Evolutionary conservation across 352 stramenopile species (phyloP).

Genomic region (Elongisporangium senticosum): DNA sequence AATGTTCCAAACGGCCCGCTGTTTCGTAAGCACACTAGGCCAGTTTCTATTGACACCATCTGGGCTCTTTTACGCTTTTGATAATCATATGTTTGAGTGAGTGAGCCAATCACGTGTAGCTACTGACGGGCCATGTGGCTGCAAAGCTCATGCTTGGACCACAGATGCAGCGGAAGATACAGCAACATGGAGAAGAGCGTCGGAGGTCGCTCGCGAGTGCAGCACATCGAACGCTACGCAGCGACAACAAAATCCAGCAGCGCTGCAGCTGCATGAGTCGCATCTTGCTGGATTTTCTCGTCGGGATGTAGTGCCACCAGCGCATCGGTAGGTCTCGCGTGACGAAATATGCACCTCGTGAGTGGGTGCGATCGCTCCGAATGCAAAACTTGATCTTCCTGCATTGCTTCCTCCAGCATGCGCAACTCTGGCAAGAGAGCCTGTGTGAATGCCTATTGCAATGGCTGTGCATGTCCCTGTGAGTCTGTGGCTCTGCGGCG

Average conservation of each 20-base stretch:
- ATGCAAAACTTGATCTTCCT: background rate
- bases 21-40: background rate
- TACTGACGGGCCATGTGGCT: background rate
- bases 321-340: background rate
- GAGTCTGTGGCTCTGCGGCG: background rate
- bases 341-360: background rate
- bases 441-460: background rate
- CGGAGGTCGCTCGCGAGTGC: background rate
- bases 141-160: background rate
- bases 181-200: background rate
- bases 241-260: background rate
- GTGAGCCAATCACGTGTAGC: background rate
- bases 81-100: background rate
- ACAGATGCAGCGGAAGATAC: background rate
- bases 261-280: background rate
- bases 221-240: background rate
- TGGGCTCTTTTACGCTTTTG: background rate
- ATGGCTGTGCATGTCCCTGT: background rate
- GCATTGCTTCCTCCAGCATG: background rate
- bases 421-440: background rate
- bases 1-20: background rate
- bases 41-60: background rate
- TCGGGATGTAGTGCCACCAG: background rate
- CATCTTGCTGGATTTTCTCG: background rate
- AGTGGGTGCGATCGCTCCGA: background rate